Evolutionary conservation across 2,329 filamentous ascomycete genomes (phyloP), one percentile per base, ranked within the genome.

Genomic region (Aureobasidium lini): DNA sequence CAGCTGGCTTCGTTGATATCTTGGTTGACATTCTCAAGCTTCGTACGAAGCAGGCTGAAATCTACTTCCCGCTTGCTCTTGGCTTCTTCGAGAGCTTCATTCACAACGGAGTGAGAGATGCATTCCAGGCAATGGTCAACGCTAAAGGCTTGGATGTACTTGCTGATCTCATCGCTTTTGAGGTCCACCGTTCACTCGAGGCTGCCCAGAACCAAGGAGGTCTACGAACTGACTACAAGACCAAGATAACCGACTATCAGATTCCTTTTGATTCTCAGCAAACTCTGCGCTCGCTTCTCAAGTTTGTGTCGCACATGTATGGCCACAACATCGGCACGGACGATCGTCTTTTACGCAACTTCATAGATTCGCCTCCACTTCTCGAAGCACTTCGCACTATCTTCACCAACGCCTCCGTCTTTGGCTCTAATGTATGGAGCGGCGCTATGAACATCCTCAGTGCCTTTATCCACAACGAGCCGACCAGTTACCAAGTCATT

Each of bases 381-480:
- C 80, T 99, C 47, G 82, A 79, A 23, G 90, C 89, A 60, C 80
- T 99, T 53, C 86, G 89, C 57, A 81, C 85, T 39, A 89, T 99
- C 47, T 88, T 96, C 63, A 85, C 87, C 63, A 88, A 95, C 67
- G 86, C 89, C 39, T 79, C 79, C 56, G 79, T 86, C 39, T 99
- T 92, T 70, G 94, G 94, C 11, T 94, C 93, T 2, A 87, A 94
- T 61, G 90, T 97, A 5, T 99, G 94, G 94, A 96, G 91, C 50
- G 92, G 92, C 70, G 88, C 91, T 6, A 90, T 96, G 62, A 92
- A 87, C 58, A 93, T 96, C 60, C 78, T 99, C 53, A 94, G 90
- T 69, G 93, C 90, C 66, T 99, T 99, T 73, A 95, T 99, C 67
- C 95, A 99, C 74, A 96, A 97, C 69, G 94, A 99, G 68, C 94